These are phyloP conservation scores for Pseudevernia furfuracea DNA, from an alignment of 495 filamentous ascomycete species.

Conservation along the genomic window DNA sequence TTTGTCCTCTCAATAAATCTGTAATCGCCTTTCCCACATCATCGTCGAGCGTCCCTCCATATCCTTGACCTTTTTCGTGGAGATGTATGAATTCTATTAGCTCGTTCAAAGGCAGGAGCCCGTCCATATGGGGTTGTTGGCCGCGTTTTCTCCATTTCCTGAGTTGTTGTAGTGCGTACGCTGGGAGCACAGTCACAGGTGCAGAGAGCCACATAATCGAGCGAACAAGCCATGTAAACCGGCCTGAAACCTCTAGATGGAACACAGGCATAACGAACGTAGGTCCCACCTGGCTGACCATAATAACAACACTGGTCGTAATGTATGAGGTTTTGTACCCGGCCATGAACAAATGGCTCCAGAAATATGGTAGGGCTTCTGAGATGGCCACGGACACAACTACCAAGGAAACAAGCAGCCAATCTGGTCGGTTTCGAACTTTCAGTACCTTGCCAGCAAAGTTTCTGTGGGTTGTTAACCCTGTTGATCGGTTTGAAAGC, in stretches of 20 bases:
- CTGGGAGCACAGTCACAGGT: not conserved
- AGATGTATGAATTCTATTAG: not conserved
- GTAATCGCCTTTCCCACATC: not conserved
- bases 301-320: not conserved
- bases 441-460: constrained; percentile 8
- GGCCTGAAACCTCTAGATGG: not conserved
- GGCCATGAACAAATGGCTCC: not conserved
- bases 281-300: not conserved
- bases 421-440: constrained; percentile 8
- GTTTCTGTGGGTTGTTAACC: not conserved
- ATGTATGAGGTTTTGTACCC: not conserved
- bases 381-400: constrained; percentile 2
- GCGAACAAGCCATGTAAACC: constrained; percentile 7
- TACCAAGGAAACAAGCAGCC: constrained; percentile 1
- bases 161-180: not conserved
- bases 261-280: constrained; percentile 8
- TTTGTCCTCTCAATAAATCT: not conserved
- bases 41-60: not conserved
- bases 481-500: not conserved
- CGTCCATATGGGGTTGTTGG: not conserved
- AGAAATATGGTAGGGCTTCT: not conserved
- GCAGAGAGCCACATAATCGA: constrained; percentile 2
- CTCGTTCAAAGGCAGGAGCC: not conserved
- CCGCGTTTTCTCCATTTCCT: not conserved
- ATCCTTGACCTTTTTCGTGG: not conserved